Evolutionary conservation across 2,329 filamentous ascomycete species (phyloP), one percentile per base, ranked within the genome.

Genomic region (Aspergillus fructus): DNA sequence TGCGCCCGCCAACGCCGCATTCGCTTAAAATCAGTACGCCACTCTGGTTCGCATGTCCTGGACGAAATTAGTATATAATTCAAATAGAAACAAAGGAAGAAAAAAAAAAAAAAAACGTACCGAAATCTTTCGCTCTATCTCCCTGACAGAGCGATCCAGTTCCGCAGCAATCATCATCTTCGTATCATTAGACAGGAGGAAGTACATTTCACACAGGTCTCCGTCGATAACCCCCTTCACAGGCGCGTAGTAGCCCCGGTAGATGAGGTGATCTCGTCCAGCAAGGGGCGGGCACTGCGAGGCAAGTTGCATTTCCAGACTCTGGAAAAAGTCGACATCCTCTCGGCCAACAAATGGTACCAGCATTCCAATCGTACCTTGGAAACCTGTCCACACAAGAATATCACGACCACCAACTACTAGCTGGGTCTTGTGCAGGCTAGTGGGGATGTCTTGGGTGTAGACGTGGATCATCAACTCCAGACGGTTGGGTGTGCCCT

Each of bases 301-400:
- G 48, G 93, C 85, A 72, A 99, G 82, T 69, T 96, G 90, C 70
- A 89, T 87, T 77, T 99, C 94, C 23, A 99, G 82, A 60, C 86
- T 91, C 74, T 97, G 93, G 84, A 99, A 99, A 78, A 99, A 97
- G 74, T 97, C 94, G 49, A 96, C 90, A 68, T 97, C 93, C 70
- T 97, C 93, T 39, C 96, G 89, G 61, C 88, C 89, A 47, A 92
- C 81, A 71, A 99, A 97, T 0, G 96, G 94, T 47, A 99, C 89
- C 48, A 99, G 83, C 53, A 96, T 91, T 49, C 93, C 94, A 40
- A 99, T 85, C 0, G 94, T 97, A 49, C 94, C 96, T 76, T 97
- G 93, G 17, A 99, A 81, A 19, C 96, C 96, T 63, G 89, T 90
- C 94, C 94, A 99, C 52, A 99, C 82, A 2, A 99, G 79, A 41